phyloP scores from a whole-genome alignment of 331 rosid species.

The Acacia pycnantha region DNA sequence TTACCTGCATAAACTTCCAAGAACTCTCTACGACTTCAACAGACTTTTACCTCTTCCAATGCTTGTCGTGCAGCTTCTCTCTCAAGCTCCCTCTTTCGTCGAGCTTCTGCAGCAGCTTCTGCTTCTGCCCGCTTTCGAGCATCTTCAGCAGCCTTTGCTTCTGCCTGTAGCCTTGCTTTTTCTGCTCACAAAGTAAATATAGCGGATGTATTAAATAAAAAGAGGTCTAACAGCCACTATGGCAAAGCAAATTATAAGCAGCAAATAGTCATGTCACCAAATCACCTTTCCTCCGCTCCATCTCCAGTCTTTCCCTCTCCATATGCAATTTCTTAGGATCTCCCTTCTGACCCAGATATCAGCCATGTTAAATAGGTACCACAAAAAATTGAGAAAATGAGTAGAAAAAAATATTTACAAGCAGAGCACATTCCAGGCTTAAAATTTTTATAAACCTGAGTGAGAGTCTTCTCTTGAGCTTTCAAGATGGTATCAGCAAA shows the following conservation, averaged over 20 bases:
- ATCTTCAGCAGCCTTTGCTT: conserved; percentile 88
- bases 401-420: background rate
- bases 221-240: conserved; percentile 10
- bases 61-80: conserved; percentile 89
- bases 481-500: conserved; percentile 78
- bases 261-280: conserved; percentile 1
- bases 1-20: too few relatives aligned
- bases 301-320: conserved; percentile 72
- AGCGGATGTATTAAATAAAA: conserved; percentile 1
- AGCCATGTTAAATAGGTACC: conserved; percentile 39
- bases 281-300: conserved; percentile 69
- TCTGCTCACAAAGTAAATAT: conserved; percentile 40
- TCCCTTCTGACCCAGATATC: conserved; percentile 64
- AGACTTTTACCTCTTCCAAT: conserved; percentile 56
- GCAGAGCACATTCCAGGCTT: conserved; percentile 15
- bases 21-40: too few relatives aligned
- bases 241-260: background rate
- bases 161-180: conserved; percentile 80
- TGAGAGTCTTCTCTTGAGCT: conserved; percentile 76
- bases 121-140: conserved; percentile 70
- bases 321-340: conserved; percentile 72
- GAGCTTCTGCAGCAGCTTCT: conserved; percentile 75
- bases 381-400: conserved; percentile 23
- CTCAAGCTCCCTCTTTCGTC: conserved; percentile 70
- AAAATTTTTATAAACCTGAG: conserved; percentile 51